Evolutionary conservation across 2,329 filamentous ascomycete species (phyloP), one percentile per base, ranked within the genome.

Genomic region (Cercospora canescens): DNA sequence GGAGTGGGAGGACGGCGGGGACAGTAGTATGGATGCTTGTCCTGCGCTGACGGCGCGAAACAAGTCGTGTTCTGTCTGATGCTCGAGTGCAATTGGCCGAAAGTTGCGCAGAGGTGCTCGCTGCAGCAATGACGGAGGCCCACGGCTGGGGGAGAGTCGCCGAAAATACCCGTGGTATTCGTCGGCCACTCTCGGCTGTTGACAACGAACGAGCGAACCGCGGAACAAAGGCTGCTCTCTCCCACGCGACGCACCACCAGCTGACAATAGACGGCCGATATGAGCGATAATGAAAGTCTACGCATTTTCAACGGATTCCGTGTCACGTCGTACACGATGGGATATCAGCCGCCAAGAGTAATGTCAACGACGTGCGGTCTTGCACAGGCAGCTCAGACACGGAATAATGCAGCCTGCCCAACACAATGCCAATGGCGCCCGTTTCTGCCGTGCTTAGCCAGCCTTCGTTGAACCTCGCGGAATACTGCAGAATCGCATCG

Each of bases 51-150:
- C 32, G 60, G 11, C 24, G 26, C 18, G 58, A 60, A 60, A 60
- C 41, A 60, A 60, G 58, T 60, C 58, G 58, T 60, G 58, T 60
- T 56, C 52, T 34, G 52, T 35, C 52, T 18, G 28, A 35, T 34
- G 58, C 41, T 50, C 12, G 16, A 32, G 58, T 30, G 59, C 59
- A 61, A 61, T 61, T 61, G 59, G 57, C 26, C 57, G 37, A 14
- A 60, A 32, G 32, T 35, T 34, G 30, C 21, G 52, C 28, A 35
- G 32, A 56, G 30, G 52, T 54, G 50, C 50, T n/a, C 28, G 50
- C 24, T 28, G 50, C 52, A 56, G 52, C 18, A 35, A 56, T 56
- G 32, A 35, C 52, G 52, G 28, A 34, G 28, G 18, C 28, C 52
- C 37, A 32, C 56, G 32, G 28, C 9, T 18, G 39, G 8, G 41